These are phyloP conservation scores for Boletus reticuloceps DNA, from an alignment of 768 basidiomycete species.

Conservation along the genomic window DNA sequence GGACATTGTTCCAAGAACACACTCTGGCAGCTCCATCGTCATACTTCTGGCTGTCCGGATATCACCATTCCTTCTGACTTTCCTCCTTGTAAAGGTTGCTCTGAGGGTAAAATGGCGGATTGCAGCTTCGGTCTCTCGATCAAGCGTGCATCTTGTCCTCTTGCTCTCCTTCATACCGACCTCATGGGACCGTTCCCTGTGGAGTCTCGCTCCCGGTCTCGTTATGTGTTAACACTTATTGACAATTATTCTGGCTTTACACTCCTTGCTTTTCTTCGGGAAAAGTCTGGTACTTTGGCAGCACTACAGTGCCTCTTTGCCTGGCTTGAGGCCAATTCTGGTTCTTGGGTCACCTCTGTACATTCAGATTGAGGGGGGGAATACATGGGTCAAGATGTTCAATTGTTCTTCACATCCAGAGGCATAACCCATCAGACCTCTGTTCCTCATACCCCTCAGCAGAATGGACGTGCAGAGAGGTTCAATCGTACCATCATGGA, in stretches of 20 bases:
- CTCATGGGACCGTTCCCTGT: not conserved
- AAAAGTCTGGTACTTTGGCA: not conserved
- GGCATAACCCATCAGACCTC: not conserved
- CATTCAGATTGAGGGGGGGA: not conserved
- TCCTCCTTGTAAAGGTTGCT: too few relatives aligned
- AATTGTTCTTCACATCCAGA: not conserved
- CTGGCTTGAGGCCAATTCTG: not conserved
- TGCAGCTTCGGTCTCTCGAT: not conserved
- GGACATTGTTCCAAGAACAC: not conserved
- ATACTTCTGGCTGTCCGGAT: not conserved
- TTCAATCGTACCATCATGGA: not conserved
- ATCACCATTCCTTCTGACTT: too few relatives aligned
- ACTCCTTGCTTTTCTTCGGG: not conserved
- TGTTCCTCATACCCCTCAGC: not conserved
- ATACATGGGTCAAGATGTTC: not conserved
- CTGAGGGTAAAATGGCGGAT: not conserved
- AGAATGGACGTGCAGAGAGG: not conserved
- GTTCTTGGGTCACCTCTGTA: not conserved
- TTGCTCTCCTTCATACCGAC: not conserved
- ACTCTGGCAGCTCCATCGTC: not conserved
- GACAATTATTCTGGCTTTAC: not conserved
- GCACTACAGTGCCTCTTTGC: rapidly evolving
- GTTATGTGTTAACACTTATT: not conserved
- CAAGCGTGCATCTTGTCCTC: not conserved
- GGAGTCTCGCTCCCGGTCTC: rapidly evolving